These are phyloP conservation scores for Cytospora leucostoma DNA, from an alignment of 2,329 filamentous ascomycete species.

Conservation along the genomic window DNA sequence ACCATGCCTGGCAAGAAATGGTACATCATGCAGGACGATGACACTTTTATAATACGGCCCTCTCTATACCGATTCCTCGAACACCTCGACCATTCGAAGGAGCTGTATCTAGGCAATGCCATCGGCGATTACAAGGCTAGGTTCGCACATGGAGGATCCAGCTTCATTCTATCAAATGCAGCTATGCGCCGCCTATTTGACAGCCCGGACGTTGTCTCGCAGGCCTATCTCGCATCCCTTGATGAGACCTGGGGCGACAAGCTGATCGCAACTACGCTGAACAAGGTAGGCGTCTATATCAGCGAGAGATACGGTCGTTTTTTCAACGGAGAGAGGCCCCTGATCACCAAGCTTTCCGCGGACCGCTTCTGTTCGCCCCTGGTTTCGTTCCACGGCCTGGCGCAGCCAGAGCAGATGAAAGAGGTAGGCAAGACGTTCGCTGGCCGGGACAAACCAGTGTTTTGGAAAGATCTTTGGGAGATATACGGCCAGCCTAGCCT, in stretches of 20 bases:
- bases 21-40: slow-evolving; percentile 61
- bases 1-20: slow-evolving; percentile 57
- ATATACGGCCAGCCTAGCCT: slow-evolving; percentile 48
- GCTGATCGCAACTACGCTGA: slow-evolving; percentile 54
- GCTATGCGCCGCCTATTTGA: slow-evolving; percentile 51
- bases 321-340: slow-evolving; percentile 58
- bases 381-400: slow-evolving; percentile 55
- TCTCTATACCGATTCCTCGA: slow-evolving; percentile 51
- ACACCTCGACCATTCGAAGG: slow-evolving; percentile 49
- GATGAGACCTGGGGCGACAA: slow-evolving; percentile 57
- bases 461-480: slow-evolving; percentile 54
- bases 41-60: slow-evolving; percentile 55
- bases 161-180: slow-evolving; percentile 53
- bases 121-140: slow-evolving; percentile 57
- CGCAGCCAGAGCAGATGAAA: slow-evolving; percentile 48
- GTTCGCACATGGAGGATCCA: slow-evolving; percentile 60
- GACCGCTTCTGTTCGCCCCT: slow-evolving; percentile 58
- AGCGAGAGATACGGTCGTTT: slow-evolving; percentile 55
- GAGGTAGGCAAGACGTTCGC: slow-evolving; percentile 46
- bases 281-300: slow-evolving; percentile 56
- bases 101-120: slow-evolving; percentile 57
- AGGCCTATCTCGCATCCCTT: slow-evolving; percentile 50
- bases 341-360: slow-evolving; percentile 49
- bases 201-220: slow-evolving; percentile 44
- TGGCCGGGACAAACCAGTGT: slow-evolving; percentile 42